Percentiles rank a stretch among this genome's conserved stretches.
phyloP scores from a whole-genome alignment of 352 stramenopile species.

The Phytophthora ramorum region DNA sequence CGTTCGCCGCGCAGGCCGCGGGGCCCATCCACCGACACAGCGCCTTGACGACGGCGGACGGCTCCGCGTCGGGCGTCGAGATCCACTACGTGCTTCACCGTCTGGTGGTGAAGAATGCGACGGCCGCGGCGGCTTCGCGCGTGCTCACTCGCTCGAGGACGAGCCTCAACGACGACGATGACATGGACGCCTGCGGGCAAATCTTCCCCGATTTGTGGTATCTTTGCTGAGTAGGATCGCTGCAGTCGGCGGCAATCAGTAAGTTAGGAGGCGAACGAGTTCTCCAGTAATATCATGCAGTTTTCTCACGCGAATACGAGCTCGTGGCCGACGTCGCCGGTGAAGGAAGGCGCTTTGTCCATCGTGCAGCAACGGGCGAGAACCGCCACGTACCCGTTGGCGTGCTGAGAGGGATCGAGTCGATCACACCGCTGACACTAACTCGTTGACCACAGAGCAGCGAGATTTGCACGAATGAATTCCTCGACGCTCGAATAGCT shows the following conservation, averaged over 20 bases:
- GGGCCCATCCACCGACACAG: constrained; percentile 37
- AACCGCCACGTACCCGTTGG: constrained; percentile 18
- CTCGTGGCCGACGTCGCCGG: no score
- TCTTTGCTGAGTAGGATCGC: constrained; percentile 39
- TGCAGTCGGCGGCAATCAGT: not conserved
- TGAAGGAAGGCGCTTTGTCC: not conserved
- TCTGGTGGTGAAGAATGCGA: constrained; percentile 41
- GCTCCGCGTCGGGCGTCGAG: constrained; percentile 27
- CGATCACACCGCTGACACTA: not conserved
- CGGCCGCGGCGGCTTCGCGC: constrained; percentile 30
- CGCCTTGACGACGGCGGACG: constrained; percentile 18
- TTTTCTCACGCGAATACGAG: constrained; percentile 11
- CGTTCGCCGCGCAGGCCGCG: constrained; percentile 25
- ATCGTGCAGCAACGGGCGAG: constrained; percentile 9
- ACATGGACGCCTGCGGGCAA: constrained; percentile 53
- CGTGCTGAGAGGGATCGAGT: not conserved
- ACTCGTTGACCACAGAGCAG: not conserved
- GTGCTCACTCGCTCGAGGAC: constrained; percentile 37
- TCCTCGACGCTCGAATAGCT: constrained; percentile 3
- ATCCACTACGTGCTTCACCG: constrained; percentile 57
- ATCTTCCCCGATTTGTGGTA: constrained; percentile 62
- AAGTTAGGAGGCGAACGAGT: constrained; percentile 22
- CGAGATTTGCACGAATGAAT: constrained; percentile 35
- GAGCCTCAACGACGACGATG: constrained; percentile 55
- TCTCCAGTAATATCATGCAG: constrained; percentile 34